Evolutionary conservation across 345 rosid species (phyloP), one percentile per base, ranked within the genome.

Genomic region (Populus pruinosa): DNA sequence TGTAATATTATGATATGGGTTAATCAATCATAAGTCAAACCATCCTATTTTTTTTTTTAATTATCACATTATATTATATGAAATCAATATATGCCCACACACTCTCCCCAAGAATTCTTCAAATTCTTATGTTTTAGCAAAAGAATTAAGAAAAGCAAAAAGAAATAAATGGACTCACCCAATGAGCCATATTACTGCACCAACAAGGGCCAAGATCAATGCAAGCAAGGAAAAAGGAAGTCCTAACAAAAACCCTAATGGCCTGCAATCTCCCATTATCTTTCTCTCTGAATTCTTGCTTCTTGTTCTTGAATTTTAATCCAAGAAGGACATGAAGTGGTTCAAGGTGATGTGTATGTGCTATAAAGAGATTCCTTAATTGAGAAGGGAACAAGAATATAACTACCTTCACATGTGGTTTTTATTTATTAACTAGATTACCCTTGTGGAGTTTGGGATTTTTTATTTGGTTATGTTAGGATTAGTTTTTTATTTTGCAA

Each of bases 221-320:
- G 82, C 66, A 29, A 85, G 7, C 9, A 83, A 27, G 12, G 88
- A 84, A 76, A 85, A 85, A 18, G 86, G 85, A 17, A 85, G 69
- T 13, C 83, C 82, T 33, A 82, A 2, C 41, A 85, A 68, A 62
- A 85, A 82, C 65, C 82, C 86, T 31, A 78, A 74, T 1, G 87
- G 87, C 82, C 76, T 85, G 80, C 83, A 82, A n/a, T 70, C 33
- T 39, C 29, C 82, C 84, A 78, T 59, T 73, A 9, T 61, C 8
- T 2, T 14, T 61, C 31, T 43, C 41, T 63, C 43, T 56, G 18
- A 39, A 39, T 33, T 39, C 43, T 7, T 39, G 43, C 43, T 39
- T 39, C 56, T 0, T 53, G 61, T 20, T 53, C 61, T 53, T 53
- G 23, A 53, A 2, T 53, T 2, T 7, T 8, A 20, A 53, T 18